phyloP scores from a whole-genome alignment of 2,329 filamentous ascomycete species.

The Myotisia sp. region DNA sequence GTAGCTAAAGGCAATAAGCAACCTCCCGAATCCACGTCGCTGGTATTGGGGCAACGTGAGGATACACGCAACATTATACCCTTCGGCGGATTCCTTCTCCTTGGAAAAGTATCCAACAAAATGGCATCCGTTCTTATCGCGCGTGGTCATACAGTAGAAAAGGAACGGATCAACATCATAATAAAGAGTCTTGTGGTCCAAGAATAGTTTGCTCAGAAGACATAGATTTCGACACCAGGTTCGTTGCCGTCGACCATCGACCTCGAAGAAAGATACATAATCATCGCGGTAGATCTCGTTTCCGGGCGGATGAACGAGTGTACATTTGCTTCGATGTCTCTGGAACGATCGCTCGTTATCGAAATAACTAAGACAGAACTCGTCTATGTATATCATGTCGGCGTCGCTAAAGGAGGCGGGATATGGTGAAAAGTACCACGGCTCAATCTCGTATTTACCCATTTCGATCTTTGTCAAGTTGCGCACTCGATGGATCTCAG shows the following conservation, averaged over 20 bases:
- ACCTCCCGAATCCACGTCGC: conserved; percentile 78
- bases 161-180: conserved; percentile 96
- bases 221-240: conserved; percentile 99
- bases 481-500: conserved; percentile 87
- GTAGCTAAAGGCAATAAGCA: conserved; percentile 95
- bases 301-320: conserved; percentile 78
- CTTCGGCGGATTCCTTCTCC: conserved; percentile 92
- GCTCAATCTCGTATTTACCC: conserved; percentile 79
- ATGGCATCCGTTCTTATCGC: conserved; percentile 80
- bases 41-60: conserved; percentile 93
- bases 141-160: conserved; percentile 94
- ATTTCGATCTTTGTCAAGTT: conserved; percentile 93
- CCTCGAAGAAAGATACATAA: conserved; percentile 89
- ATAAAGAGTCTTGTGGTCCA: conserved; percentile 97
- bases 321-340: conserved; percentile 80
- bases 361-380: conserved; percentile 90
- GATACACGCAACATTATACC: conserved; percentile 97
- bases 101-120: conserved; percentile 99
- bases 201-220: conserved; percentile 84
- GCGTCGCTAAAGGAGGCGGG: conserved; percentile 76
- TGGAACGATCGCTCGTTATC: conserved; percentile 68
- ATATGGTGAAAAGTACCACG: conserved; percentile 98
- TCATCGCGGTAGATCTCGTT: conserved; percentile 95
- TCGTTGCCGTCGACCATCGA: conserved; percentile 90
- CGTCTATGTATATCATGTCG: conserved; percentile 90